phyloP scores from a whole-genome alignment of 2,329 filamentous ascomycete genomes.

The Capronia coronata region DNA sequence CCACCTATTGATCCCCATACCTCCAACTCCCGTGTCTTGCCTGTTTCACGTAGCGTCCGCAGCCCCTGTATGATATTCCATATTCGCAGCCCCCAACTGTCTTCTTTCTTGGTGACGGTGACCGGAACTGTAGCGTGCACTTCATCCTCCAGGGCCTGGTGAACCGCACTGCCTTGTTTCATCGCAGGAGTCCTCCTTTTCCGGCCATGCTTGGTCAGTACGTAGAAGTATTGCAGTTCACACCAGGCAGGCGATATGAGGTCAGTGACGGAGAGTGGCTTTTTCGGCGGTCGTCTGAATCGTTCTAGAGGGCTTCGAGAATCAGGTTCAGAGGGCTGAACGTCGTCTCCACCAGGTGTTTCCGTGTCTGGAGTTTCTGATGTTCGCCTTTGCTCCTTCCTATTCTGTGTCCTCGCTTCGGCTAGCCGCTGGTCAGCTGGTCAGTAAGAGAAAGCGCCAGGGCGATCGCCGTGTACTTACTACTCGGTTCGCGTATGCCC shows the following conservation, averaged over 20 bases:
- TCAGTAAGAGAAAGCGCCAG: conserved; percentile 44
- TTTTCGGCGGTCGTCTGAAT: conserved; percentile 70
- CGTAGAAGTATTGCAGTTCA: conserved; percentile 89
- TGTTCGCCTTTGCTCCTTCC: conserved; percentile 2
- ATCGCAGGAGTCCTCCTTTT: conserved; percentile 74
- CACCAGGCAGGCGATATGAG: conserved; percentile 89
- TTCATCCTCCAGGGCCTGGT: conserved; percentile 77
- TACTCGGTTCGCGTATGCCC: conserved; percentile 22
- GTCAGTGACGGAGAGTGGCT: conserved; percentile 80
- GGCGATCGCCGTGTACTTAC: conserved; percentile 13
- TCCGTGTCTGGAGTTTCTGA: conserved; percentile 10
- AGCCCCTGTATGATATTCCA: conserved; percentile 91
- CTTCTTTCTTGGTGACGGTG: conserved; percentile 66
- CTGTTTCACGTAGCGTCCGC: conserved; percentile 62
- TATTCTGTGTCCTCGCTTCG: conserved; percentile 13
- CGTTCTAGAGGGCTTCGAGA: conserved; percentile 62
- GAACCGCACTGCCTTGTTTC: conserved; percentile 72
- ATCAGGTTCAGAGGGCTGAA: conserved; percentile 34
- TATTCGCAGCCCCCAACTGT: conserved; percentile 70
- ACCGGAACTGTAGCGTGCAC: conserved; percentile 72
- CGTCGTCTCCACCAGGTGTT: conserved; percentile 12
- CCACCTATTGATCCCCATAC: conserved; percentile 81
- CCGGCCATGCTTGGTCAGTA: conserved; percentile 67
- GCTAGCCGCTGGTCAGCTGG: conserved; percentile 29
- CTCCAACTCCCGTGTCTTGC: conserved; percentile 68